Evolutionary conservation across 164 flowering plant genomes (phyloP).

Genomic region (Akebia trifoliata): DNA sequence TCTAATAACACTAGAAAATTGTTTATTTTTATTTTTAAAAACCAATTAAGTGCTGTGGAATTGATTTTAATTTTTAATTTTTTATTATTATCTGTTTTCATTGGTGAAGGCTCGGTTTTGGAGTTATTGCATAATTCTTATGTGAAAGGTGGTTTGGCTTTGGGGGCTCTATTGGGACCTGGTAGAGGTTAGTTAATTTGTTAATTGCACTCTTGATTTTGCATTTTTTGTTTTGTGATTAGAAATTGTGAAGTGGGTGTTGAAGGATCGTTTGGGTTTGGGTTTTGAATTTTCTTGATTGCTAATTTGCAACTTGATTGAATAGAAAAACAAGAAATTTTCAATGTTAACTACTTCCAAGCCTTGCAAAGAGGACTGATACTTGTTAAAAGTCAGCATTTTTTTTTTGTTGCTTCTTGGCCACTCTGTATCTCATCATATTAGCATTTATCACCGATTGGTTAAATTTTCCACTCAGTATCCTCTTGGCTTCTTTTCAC

Average conservation of each 20-base stretch:
- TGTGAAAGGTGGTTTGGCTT: constrained; percentile 75
- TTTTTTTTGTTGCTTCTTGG: too few species aligned
- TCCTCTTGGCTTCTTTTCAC: too few species aligned
- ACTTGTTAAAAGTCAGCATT: too few species aligned
- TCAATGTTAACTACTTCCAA: too few species aligned
- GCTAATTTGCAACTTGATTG: background rate
- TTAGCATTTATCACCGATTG: too few species aligned
- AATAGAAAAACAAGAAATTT: background rate
- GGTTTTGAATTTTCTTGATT: background rate
- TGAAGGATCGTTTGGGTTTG: background rate
- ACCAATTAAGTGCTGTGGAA: too few species aligned
- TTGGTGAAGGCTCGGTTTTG: constrained; percentile 54
- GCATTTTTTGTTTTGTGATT: background rate
- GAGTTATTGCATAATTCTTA: constrained; percentile 81
- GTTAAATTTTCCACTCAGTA: too few species aligned
- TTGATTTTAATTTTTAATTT: background rate
- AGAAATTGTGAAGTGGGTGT: background rate
- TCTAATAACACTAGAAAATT: too few species aligned
- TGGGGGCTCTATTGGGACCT: constrained; percentile 78
- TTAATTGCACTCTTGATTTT: background rate
- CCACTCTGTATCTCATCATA: too few species aligned
- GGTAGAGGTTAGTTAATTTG: constrained; percentile 64
- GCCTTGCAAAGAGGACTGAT: too few species aligned
- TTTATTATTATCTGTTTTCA: background rate
- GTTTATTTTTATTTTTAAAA: background rate